Base-by-base conservation (phyloP, 495 filamentous ascomycete genomes). In the Penicillium salamii region DNA sequence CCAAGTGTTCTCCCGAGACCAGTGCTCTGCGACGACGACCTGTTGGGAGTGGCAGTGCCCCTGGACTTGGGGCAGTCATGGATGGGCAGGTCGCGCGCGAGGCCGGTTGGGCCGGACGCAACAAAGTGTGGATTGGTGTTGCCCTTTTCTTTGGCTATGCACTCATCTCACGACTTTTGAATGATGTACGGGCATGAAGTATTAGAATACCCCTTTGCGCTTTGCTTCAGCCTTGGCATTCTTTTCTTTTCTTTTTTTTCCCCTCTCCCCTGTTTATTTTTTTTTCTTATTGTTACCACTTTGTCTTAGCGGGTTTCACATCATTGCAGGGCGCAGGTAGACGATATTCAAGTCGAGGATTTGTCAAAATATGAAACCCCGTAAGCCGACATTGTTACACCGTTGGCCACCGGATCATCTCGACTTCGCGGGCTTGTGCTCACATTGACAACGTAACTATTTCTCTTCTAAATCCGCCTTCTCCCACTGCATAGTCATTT, bases 51-150 rank as follows among this genome's bases (percentile, higher is more conserved):
- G 82, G 82, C 3, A 89, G 87, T 55, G 80, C 78, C 3, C 78
- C 84, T 13, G 83, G 87, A 15, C 62, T 90, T 11, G 89, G 87
- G n/a, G 87, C 82, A 12, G 89, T 95, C 1, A 85, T 95, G 46
- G 86, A 90, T 47, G 73, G 88, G 63, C 66, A 88, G 72, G 82
- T 85, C 65, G 80, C 83, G 65, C 66, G 88, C 46, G 78, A 91
- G 56, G 89, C 85, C 7, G 87, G 92, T 35, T 96, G 91, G 91
- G 62, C 90, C 33, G 71, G 78, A 48, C 79, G 84, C 46, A 85
- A 96, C 68, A 90, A 89, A 68, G 65, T 92, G 41, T 71, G 85
- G 57, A 72, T 96, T 29, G 79, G 78, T 3, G 76, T 85, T 13
- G 82, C 69, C 1, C 61, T 86, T 9, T 64, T 95, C 29, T 86